These are phyloP conservation scores for Casuarina equisetifolia DNA, from an alignment of 306 rosid species.

Conservation along the genomic window DNA sequence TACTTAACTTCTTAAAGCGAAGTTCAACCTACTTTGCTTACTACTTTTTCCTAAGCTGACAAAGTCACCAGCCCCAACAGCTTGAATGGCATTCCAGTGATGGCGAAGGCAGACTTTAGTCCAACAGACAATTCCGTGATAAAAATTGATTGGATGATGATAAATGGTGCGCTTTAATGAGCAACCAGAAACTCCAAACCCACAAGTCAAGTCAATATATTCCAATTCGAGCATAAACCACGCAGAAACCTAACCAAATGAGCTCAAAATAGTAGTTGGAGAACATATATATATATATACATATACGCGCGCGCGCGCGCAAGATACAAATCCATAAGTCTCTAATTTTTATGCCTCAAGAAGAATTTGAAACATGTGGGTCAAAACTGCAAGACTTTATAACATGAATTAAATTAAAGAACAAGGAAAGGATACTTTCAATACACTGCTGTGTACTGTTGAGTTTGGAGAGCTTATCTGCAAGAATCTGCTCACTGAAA, in stretches of 20 bases:
- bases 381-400: background rate
- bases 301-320: background rate
- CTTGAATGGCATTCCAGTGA: background rate
- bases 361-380: slow-evolving; percentile 10
- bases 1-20: background rate
- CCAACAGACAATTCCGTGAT: background rate
- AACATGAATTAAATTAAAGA: background rate
- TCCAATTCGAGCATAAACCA: background rate
- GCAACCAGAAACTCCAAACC: background rate
- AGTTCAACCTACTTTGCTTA: background rate
- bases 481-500: slow-evolving; percentile 77
- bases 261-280: background rate
- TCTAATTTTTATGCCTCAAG: background rate
- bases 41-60: no score
- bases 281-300: background rate
- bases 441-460: slow-evolving; percentile 85
- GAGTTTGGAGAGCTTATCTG: slow-evolving; percentile 86
- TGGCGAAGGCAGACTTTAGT: background rate
- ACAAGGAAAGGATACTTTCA: slow-evolving; percentile 66
- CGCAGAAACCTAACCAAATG: background rate
- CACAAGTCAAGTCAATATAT: background rate
- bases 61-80: background rate
- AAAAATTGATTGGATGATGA: background rate
- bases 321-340: background rate
- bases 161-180: background rate